These are phyloP conservation scores for Oryza longistaminata DNA, from an alignment of 176 grass and related monocot species.

Conservation along the genomic window DNA sequence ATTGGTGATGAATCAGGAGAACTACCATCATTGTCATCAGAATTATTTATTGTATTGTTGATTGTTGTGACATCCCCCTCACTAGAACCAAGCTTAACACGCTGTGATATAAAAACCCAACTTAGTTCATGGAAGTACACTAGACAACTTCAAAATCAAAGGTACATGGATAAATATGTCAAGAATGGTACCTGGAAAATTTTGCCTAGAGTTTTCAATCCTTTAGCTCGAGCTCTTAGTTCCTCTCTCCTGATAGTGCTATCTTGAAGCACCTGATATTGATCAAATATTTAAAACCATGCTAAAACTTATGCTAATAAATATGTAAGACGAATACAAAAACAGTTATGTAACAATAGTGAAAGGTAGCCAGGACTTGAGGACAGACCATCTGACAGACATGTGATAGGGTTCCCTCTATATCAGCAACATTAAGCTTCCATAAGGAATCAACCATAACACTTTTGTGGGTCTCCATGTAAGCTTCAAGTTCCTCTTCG, in stretches of 20 bases:
- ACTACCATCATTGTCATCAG: slow-evolving; percentile 56
- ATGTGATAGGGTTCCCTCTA: slow-evolving; percentile 77
- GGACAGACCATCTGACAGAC: slow-evolving; percentile 85
- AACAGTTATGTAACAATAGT: neutral
- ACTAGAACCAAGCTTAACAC: slow-evolving; percentile 53
- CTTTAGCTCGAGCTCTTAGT: slow-evolving; percentile 82
- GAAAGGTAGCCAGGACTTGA: slow-evolving; percentile 14
- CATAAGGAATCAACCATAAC: slow-evolving; percentile 95
- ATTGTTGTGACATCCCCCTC: slow-evolving; percentile 55
- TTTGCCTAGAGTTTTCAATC: slow-evolving; percentile 93
- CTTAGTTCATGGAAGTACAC: slow-evolving; percentile 40
- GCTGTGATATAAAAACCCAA: slow-evolving; percentile 40
- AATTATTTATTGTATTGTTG: slow-evolving; percentile 55
- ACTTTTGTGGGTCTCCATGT: slow-evolving; percentile 68
- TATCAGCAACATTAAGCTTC: slow-evolving; percentile 99
- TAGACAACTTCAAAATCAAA: slow-evolving; percentile 28
- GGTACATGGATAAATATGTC: slow-evolving; percentile 9
- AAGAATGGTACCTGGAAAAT: slow-evolving; percentile 68
- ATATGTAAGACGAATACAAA: slow-evolving; percentile 15
- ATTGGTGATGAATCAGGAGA: slow-evolving; percentile 75
- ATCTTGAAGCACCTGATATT: slow-evolving; percentile 84
- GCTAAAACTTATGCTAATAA: slow-evolving; percentile 8
- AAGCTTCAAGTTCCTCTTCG: slow-evolving; percentile 80
- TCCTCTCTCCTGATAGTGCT: slow-evolving; percentile 73
- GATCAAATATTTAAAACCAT: slow-evolving; percentile 26